These are phyloP conservation scores for Balamuthia mandrillaris DNA, from an alignment of 208 protist genomes.

Conservation along the genomic window DNA sequence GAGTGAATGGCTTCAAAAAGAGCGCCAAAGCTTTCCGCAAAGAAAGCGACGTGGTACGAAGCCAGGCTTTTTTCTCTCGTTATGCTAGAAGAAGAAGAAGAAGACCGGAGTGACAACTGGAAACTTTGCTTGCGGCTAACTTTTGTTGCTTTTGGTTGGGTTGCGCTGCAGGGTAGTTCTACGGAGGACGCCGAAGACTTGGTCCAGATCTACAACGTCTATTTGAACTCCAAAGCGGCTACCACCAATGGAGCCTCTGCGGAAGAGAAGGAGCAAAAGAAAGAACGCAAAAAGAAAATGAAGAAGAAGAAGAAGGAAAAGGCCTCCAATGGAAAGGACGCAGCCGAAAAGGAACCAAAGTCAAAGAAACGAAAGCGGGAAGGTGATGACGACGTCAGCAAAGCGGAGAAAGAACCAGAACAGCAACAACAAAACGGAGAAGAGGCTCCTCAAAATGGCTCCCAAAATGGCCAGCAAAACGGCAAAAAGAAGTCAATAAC, in stretches of 20 bases:
- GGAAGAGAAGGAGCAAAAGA: conserved; percentile 32
- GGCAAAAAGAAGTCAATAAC: background rate
- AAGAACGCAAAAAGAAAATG: background rate
- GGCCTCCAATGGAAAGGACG: background rate
- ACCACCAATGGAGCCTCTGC: background rate
- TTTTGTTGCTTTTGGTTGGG: background rate
- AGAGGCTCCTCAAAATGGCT: background rate
- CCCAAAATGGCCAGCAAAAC: background rate
- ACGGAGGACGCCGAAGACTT: background rate
- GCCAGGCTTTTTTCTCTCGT: too few relatives aligned
- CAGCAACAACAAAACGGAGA: conserved; percentile 1
- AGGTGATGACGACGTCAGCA: background rate
- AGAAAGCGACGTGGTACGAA: background rate
- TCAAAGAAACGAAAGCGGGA: background rate
- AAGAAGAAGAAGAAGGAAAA: background rate
- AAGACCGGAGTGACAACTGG: background rate
- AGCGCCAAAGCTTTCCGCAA: background rate
- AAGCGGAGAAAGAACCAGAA: conserved; percentile 11
- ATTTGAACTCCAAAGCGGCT: background rate
- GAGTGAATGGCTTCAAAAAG: background rate
- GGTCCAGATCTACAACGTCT: background rate
- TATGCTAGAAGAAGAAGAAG: too few relatives aligned
- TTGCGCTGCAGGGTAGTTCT: background rate
- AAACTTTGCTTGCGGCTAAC: background rate
- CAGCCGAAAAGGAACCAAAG: background rate